phyloP scores from a whole-genome alignment of 208 protist species.

The Acanthamoeba sp. region DNA sequence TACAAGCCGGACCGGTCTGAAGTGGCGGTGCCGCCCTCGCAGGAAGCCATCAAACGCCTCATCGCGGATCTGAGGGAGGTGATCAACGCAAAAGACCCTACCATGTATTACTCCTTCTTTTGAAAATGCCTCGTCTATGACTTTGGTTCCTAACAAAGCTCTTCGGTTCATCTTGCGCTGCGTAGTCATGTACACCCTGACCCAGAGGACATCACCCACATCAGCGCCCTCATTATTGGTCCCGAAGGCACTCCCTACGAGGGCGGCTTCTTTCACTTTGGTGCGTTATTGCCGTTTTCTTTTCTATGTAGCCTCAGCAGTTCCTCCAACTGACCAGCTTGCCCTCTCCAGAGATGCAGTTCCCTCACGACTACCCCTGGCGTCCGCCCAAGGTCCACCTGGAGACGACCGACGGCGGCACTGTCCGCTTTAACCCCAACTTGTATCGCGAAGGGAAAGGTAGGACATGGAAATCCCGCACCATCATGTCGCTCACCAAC shows the following conservation, averaged over 20 bases:
- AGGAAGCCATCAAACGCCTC: neutral
- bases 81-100: conserved; percentile 31
- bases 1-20: conserved; percentile 19
- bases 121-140: too few relatives aligned
- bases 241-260: conserved; percentile 85
- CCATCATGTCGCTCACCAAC: neutral
- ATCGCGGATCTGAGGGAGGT: conserved; percentile 48
- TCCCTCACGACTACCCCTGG: conserved; percentile 78
- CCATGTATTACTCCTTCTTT: neutral
- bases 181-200: conserved; percentile 40
- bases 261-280: conserved; percentile 84
- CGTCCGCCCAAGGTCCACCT: conserved; percentile 74
- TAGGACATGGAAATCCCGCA: too few relatives aligned
- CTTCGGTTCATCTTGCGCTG: neutral
- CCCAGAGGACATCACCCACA: conserved; percentile 51
- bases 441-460: too few relatives aligned
- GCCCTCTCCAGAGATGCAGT: conserved; percentile 73
- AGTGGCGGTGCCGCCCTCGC: neutral
- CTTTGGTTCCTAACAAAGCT: neutral
- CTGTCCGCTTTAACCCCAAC: conserved; percentile 93
- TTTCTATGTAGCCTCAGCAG: neutral
- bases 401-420: conserved; percentile 88
- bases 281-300: neutral
- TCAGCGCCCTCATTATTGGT: conserved; percentile 80
- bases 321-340: neutral